phyloP scores from a whole-genome alignment of 139 green algal species.

The Tetradesmus obliquus region DNA sequence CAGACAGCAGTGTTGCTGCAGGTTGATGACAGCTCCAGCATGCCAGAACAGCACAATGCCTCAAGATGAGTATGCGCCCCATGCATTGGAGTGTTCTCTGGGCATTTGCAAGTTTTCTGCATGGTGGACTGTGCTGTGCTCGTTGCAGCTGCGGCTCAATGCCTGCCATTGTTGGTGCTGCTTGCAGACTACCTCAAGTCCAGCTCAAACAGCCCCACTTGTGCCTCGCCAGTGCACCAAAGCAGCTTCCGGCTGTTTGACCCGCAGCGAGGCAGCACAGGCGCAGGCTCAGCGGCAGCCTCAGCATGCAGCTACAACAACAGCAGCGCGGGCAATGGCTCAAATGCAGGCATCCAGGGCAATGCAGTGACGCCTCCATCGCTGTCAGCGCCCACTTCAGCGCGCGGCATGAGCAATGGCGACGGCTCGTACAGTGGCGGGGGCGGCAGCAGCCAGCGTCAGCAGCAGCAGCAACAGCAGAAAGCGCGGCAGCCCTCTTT shows the following conservation, averaged over 20 bases:
- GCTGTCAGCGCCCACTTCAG: constrained; percentile 19
- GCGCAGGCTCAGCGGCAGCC: constrained; percentile 26
- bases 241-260: constrained; percentile 16
- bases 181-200: constrained; percentile 30
- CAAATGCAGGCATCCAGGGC: neutral
- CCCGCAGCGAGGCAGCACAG: neutral
- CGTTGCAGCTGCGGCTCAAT: neutral
- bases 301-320: neutral
- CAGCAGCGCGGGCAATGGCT: neutral
- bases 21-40: neutral
- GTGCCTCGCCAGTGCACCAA: neutral
- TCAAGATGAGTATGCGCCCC: too few species aligned
- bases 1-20: neutral
- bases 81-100: too few species aligned
- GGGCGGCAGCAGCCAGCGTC: neutral
- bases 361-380: constrained; percentile 18
- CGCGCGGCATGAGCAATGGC: neutral
- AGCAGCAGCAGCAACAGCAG: constrained; percentile 36
- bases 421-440: neutral
- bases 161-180: neutral
- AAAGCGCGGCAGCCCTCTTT: neutral
- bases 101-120: too few species aligned
- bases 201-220: constrained; percentile 30
- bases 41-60: neutral
- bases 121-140: too few species aligned